Evolutionary conservation across 2,329 filamentous ascomycete genomes (phyloP).

Genomic region (Aspergillus luchuensis): DNA sequence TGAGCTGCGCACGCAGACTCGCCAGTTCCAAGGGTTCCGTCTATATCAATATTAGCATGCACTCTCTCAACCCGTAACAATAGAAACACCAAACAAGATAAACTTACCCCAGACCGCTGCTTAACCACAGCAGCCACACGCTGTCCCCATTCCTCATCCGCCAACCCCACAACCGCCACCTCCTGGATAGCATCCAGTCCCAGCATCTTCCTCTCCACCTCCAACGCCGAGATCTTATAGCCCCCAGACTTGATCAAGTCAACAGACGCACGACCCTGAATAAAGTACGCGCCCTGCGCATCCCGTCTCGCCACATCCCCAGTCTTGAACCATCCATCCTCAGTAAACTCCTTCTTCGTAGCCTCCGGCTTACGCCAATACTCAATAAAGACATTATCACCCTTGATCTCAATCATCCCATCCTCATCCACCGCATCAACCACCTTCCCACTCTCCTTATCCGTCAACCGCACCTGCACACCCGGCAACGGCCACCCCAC

Average conservation of each 20-base stretch:
- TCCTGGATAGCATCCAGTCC: constrained; percentile 54
- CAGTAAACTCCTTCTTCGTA: constrained; percentile 49
- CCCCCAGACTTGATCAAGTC: constrained; percentile 60
- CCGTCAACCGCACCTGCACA: constrained; percentile 50
- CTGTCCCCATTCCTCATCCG: constrained; percentile 58
- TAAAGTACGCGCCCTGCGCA: constrained; percentile 50
- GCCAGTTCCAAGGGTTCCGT: constrained; percentile 33
- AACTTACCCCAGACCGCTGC: constrained; percentile 38
- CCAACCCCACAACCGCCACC: constrained; percentile 57
- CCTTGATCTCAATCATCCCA: constrained; percentile 48
- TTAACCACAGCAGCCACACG: constrained; percentile 57
- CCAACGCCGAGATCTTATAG: constrained; percentile 58
- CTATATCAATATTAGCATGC: constrained; percentile 21
- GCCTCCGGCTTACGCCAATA: constrained; percentile 50
- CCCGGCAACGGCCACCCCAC: constrained; percentile 53
- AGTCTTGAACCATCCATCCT: constrained; percentile 54
- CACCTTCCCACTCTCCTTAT: constrained; percentile 40
- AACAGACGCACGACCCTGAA: constrained; percentile 55
- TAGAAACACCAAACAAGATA: neutral
- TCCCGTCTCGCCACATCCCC: constrained; percentile 48
- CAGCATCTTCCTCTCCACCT: constrained; percentile 59
- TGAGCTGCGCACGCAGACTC: constrained; percentile 37
- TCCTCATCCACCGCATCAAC: constrained; percentile 39
- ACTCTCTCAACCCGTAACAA: neutral
- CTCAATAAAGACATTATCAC: constrained; percentile 46